Conservation (phyloP, 164 flowering plant species). For the Buxus sempervirens region DNA sequence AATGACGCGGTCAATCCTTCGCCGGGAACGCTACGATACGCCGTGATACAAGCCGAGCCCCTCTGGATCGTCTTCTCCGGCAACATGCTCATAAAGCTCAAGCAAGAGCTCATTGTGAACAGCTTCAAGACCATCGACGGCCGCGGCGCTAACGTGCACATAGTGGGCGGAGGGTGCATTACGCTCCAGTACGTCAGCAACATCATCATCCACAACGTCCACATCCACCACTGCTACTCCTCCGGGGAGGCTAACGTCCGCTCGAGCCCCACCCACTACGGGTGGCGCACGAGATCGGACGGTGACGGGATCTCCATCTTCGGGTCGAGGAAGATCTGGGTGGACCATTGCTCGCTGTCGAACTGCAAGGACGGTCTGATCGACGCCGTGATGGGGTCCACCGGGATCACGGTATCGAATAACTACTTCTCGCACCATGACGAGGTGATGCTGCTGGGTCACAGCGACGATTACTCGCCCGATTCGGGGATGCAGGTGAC, state of each 20-base stretch:
- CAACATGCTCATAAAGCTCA: conserved; percentile 35
- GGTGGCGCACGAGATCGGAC: conserved; percentile 31
- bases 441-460: conserved; percentile 43
- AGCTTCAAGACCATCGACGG: conserved; percentile 46
- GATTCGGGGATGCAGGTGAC: conserved; percentile 43
- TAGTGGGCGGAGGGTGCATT: conserved; percentile 39
- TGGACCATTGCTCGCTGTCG: conserved; percentile 38
- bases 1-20: conserved; percentile 30
- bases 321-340: conserved; percentile 32
- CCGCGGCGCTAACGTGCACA: conserved; percentile 33
- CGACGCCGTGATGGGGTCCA: conserved; percentile 40
- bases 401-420: conserved; percentile 38
- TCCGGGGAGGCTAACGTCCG: conserved; percentile 20
- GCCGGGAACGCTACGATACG: conserved; percentile 42
- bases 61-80: conserved; percentile 41
- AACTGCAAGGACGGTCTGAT: conserved; percentile 39
- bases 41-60: conserved; percentile 38
- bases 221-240: conserved; percentile 22
- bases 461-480: conserved; percentile 27
- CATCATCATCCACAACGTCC: conserved; percentile 40
- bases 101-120: conserved; percentile 36
- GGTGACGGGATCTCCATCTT: conserved; percentile 45
- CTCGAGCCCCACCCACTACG: conserved; percentile 33
- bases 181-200: conserved; percentile 37
- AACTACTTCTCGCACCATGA: conserved; percentile 35